phyloP scores from a whole-genome alignment of 306 rosid species.

The Sophora flavescens region DNA sequence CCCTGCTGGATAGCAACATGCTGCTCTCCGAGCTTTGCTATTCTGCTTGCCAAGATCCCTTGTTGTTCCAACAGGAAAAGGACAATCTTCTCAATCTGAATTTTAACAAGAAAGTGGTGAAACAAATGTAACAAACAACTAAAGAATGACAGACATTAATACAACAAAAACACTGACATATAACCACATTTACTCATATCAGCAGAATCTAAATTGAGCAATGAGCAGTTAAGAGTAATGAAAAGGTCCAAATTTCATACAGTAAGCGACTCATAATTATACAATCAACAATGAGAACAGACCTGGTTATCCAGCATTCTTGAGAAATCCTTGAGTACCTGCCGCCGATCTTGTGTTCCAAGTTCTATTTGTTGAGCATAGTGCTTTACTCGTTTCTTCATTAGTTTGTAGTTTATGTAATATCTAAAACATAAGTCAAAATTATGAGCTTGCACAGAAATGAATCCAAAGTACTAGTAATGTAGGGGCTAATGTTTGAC shows the following conservation, averaged over 20 bases:
- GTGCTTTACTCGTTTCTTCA: conserved; percentile 85
- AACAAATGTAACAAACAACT: conserved; percentile 27
- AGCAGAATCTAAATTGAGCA: conserved; percentile 9
- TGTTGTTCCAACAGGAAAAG: conserved; percentile 92
- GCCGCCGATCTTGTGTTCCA: conserved; percentile 75
- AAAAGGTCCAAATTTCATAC: conserved; percentile 11
- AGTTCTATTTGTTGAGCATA: conserved; percentile 83
- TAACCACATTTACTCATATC: not conserved
- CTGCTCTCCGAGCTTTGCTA: conserved; percentile 70
- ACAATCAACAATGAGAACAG: conserved; percentile 6
- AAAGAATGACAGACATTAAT: conserved; percentile 8
- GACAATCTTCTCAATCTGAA: conserved; percentile 88
- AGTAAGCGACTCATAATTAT: conserved; percentile 3
- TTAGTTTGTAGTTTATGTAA: conserved; percentile 84
- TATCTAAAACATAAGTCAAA: conserved; percentile 57
- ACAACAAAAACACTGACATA: not conserved
- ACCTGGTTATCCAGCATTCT: conserved; percentile 92
- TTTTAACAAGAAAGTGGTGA: conserved; percentile 27
- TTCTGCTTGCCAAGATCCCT: conserved; percentile 84
- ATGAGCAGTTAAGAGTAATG: not conserved
- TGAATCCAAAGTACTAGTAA: not conserved
- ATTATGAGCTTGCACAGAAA: conserved; percentile 31
- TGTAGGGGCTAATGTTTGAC: not conserved
- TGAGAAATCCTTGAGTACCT: conserved; percentile 90
- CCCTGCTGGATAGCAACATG: conserved; percentile 64